A percentile compares a stretch with the other conserved stretches of the same genome.
These are phyloP conservation scores for Taiwanofungus camphoratus DNA, from an alignment of 1,284 basidiomycete genomes.

Conservation along the genomic window DNA sequence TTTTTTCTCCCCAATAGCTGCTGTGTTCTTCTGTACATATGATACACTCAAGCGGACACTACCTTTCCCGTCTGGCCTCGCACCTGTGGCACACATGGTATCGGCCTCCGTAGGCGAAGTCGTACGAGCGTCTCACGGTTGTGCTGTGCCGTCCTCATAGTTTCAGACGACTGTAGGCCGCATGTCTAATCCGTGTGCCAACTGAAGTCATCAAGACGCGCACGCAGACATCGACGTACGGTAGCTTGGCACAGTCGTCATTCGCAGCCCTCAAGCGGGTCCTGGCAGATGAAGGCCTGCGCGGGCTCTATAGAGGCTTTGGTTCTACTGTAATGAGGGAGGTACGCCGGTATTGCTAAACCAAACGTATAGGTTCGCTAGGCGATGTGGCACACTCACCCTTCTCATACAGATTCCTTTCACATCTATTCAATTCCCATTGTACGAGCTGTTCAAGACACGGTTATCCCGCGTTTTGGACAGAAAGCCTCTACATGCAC, in stretches of 20 bases:
- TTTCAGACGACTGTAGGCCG: slow-evolving; percentile 48
- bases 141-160: slow-evolving; percentile 20
- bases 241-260: slow-evolving; percentile 42
- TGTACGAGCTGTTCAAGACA: slow-evolving; percentile 88
- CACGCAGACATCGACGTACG: slow-evolving; percentile 71
- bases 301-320: slow-evolving; percentile 78
- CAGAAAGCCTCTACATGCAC: slow-evolving; percentile 59
- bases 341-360: slow-evolving; percentile 35
- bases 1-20: slow-evolving; percentile 59
- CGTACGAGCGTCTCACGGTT: slow-evolving; percentile 40
- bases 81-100: slow-evolving; percentile 75
- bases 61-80: slow-evolving; percentile 52
- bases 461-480: slow-evolving; percentile 47
- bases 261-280: slow-evolving; percentile 43
- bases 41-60: slow-evolving; percentile 80
- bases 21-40: slow-evolving; percentile 94
- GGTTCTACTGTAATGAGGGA: slow-evolving; percentile 76
- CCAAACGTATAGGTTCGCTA: background rate
- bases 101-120: slow-evolving; percentile 82
- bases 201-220: slow-evolving; percentile 93
- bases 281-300: slow-evolving; percentile 51
- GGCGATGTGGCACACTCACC: background rate
- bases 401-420: slow-evolving; percentile 78
- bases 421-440: slow-evolving; percentile 94
- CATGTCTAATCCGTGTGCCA: slow-evolving; percentile 90